A percentile compares a stretch with the other conserved stretches of the same genome.
Evolutionary conservation across 2,329 filamentous ascomycete genomes (phyloP).

Genomic region (Xylaria sp.): DNA sequence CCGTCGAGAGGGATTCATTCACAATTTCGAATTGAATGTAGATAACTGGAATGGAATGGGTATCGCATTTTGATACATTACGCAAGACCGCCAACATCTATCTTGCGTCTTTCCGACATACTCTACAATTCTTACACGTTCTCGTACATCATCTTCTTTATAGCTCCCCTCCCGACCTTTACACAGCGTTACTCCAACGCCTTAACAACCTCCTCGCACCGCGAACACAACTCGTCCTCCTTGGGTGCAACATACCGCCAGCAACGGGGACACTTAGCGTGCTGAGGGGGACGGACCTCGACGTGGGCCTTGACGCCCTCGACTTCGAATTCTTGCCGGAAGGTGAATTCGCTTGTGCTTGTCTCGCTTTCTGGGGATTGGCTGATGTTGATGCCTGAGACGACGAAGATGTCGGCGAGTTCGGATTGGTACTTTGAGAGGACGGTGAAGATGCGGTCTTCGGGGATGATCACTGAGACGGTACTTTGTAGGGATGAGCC

Average conservation of each 20-base stretch:
- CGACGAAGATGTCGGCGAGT: constrained; percentile 59
- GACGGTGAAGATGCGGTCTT: constrained; percentile 18
- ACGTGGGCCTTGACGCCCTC: constrained; percentile 35
- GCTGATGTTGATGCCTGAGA: constrained; percentile 37
- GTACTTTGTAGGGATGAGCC: constrained; percentile 77
- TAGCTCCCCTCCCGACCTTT: background rate
- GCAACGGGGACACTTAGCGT: constrained; percentile 76
- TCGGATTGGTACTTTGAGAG: constrained; percentile 44
- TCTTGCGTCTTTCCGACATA: no score
- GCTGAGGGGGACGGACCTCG: constrained; percentile 44
- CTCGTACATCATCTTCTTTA: background rate
- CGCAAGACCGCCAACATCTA: no score
- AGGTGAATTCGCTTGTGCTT: constrained; percentile 31
- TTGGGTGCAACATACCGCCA: constrained; percentile 77
- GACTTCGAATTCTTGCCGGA: constrained; percentile 40
- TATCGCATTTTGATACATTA: constrained; percentile 8
- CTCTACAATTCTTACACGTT: background rate
- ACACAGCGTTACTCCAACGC: background rate
- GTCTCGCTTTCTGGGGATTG: constrained; percentile 40
- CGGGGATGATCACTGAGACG: constrained; percentile 51
- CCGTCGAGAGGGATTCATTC: no score
- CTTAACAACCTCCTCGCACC: constrained; percentile 64
- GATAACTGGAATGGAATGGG: background rate
- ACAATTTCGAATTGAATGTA: no score
- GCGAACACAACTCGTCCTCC: constrained; percentile 61